Evolutionary conservation across 108 stramenopile species (phyloP).

Genomic region (Asterionellopsis glacialis): DNA sequence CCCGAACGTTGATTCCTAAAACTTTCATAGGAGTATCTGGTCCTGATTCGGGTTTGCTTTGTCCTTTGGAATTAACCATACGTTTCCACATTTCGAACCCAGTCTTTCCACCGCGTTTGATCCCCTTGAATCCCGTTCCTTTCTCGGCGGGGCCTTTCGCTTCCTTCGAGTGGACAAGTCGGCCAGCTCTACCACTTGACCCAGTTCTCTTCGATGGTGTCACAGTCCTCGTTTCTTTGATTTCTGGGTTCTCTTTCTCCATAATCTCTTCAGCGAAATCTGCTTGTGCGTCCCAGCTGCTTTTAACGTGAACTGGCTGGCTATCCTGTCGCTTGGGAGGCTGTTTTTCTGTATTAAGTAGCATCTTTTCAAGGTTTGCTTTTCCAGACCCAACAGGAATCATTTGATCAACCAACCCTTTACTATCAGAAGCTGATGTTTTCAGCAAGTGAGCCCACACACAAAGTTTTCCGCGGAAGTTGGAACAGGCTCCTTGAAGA

Average conservation of each 20-base stretch:
- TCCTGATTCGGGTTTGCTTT: too few species aligned
- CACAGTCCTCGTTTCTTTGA: too few species aligned
- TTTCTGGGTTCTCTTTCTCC: too few species aligned
- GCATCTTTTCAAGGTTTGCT: constrained; percentile 51
- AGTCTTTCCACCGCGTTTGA: constrained; percentile 35
- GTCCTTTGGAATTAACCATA: background rate
- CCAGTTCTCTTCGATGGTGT: constrained; percentile 13
- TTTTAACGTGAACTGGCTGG: too few species aligned
- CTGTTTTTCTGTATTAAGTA: constrained; percentile 40
- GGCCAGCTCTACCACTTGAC: constrained; percentile 29
- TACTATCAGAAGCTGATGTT: constrained; percentile 64
- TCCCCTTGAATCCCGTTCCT: constrained; percentile 54
- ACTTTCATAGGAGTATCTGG: constrained; percentile 45
- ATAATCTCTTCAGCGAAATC: too few species aligned
- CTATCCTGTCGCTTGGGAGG: too few species aligned
- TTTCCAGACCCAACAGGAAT: constrained; percentile 65
- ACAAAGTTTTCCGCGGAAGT: constrained; percentile 92
- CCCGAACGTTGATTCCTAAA: constrained; percentile 43
- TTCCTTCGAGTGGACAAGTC: constrained; percentile 57
- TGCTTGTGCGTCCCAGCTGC: too few species aligned
- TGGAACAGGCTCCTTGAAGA: constrained; percentile 91
- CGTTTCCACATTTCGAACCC: constrained; percentile 54
- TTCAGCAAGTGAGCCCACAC: constrained; percentile 87
- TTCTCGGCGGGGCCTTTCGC: constrained; percentile 64
- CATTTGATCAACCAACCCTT: constrained; percentile 61